Conservation (phyloP, 108 stramenopile species). For the Nannochloropsis granulata region DNA sequence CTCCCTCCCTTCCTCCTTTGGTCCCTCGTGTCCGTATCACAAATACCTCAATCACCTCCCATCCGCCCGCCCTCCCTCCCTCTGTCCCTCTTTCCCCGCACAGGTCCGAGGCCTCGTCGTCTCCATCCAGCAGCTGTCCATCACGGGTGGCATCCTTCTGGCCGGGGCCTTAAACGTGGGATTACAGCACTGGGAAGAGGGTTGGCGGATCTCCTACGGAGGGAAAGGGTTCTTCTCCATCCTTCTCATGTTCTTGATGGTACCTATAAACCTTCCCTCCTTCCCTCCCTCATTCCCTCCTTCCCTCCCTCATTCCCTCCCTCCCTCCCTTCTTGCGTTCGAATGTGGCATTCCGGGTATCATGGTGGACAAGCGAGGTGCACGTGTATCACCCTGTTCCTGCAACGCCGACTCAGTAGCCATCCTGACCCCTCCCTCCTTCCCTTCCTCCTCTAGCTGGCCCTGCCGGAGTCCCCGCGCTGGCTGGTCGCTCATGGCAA, state of each 20-base stretch:
- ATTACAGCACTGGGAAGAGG: constrained; percentile 23
- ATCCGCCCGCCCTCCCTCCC: not conserved
- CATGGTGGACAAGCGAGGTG: too few species aligned
- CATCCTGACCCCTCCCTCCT: not conserved
- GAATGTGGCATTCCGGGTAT: not conserved
- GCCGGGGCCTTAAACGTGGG: constrained; percentile 21
- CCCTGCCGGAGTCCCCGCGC: constrained; percentile 36
- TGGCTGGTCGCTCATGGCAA: constrained; percentile 27
- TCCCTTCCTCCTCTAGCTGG: not conserved
- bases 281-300: not conserved
- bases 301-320: not conserved
- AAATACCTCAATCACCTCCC: not conserved
- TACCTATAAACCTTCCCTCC: not conserved
- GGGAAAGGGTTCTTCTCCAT: constrained; percentile 36
- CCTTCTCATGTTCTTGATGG: constrained; percentile 14
- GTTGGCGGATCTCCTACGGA: constrained; percentile 37
- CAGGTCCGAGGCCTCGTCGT: not conserved
- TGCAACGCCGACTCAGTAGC: too few species aligned
- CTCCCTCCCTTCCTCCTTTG: not conserved
- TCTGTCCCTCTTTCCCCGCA: not conserved
- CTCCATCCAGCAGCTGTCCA: constrained; percentile 35
- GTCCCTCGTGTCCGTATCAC: not conserved
- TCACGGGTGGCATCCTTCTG: constrained; percentile 31
- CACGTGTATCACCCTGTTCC: too few species aligned
- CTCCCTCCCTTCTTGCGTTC: not conserved